Base-by-base conservation (phyloP, 352 stramenopile species). In the Globisporangium uncinulatum region DNA sequence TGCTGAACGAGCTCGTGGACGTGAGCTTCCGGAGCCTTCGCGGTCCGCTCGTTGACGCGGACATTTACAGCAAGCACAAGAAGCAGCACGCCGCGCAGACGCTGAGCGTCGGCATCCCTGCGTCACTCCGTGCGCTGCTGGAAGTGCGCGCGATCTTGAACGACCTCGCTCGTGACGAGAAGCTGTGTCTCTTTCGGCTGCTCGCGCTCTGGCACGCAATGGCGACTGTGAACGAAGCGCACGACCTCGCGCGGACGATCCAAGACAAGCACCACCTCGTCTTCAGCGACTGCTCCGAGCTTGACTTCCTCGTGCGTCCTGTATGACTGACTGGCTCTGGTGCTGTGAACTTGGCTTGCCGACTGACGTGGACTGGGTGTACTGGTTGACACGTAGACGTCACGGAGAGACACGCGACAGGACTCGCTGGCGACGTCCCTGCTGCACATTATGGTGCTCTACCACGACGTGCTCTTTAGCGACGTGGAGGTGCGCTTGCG, bases 21-120 rank as follows among this genome's bases (percentile, higher is more conserved):
- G 73, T 90, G 52, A 86, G 80, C 46, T 87, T 87, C 56, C 70
- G 66, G 47, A 90, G 83, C 53, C 62, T 90, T n/a, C 76, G 79
- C 37, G 73, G 78, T 0, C 62, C 80, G 1, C 54, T 90, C 20
- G 67, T 90, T 11, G 59, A 67, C 0, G 32, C 75, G 17, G 58
- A 70, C 17, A 52, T 83, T 17, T 90, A 88, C 46, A 65, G 59
- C 0, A 65, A 65, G n/a, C 66, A 86, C 56, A 78, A 66, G 31
- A 71, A 70, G 47, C 17, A 62, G 19, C 51, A 88, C 9, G 61
- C 70, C 10, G 59, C 88, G 6, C 54, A 67, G 32, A 24, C 49
- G 19, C n/a, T 54, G 32, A 54, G 34, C 45, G 32, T 54, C 19
- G 32, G 19, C 17, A 54, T 54, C 34, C 49, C 49, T 9, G 49